Base-by-base conservation (phyloP, 2,329 filamentous ascomycete genomes). In the Fusarium aywerte region DNA sequence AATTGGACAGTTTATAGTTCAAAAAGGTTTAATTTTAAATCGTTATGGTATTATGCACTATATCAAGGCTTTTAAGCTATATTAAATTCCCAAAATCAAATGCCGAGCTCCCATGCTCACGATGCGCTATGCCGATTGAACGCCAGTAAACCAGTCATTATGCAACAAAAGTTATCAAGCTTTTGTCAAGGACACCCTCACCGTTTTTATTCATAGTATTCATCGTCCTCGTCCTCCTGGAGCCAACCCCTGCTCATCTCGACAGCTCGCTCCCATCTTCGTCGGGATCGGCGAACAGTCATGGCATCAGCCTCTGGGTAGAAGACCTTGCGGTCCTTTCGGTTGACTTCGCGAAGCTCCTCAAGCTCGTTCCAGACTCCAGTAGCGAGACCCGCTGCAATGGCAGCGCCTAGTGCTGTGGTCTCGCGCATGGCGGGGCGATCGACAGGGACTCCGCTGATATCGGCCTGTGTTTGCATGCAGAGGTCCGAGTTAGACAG, bases 401-500 rank as follows among this genome's bases (percentile, higher is more conserved):
- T 95, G 45, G 93, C 93, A 15, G 93, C 93, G 25, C 93, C 93
- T 3, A 97, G 85, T 1, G 93, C 91, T 2, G 93, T 97, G 5
- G 93, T 96, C 81, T 97, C 93, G 58, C 92, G 90, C 93, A 97
- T 97, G 56, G 88, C 85, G 0, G 93, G 93, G 23, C 93, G 89
- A 76, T 94, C 88, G 62, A 97, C 91, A 27, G 90, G 90, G 70
- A 97, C 96, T 56, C 89, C 81, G 71, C 91, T 92, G 49, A 97
- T 86, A 79, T 97, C 90, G 65, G 93, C 90, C 84, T 97, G 93
- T 7, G 91, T 93, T 84, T 90, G 93, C 93, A 97, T 97, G 80
- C 90, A 93, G 56, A 97, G 84, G 75, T 94, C 90, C 12, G 92
- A 95, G 79, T 92, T 95, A 73, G 90, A 93, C 85, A 97, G 92